Evolutionary conservation across 306 rosid genomes (phyloP), one percentile per base, ranked within the genome.

Genomic region (Cyclanthera cordifolia): DNA sequence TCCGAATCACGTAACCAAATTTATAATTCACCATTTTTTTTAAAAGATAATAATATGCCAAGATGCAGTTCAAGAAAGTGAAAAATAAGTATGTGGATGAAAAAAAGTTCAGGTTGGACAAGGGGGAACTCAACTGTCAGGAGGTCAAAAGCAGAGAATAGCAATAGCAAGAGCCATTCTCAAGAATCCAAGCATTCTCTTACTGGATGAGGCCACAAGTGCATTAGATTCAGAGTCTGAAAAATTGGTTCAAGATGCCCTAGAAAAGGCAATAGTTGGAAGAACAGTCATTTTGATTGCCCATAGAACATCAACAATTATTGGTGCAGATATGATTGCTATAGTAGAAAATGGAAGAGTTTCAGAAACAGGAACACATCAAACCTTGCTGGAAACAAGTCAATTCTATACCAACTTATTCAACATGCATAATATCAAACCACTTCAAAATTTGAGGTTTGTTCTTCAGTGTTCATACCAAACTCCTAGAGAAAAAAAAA

Each of bases 161-260:
- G 94, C 95, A 46, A 88, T 90, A 68, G 95, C 97, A 55, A 84
- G 95, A 85, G 95, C 97, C 75, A 72, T 90, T 72, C 88, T 90
- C 3, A 90, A 88, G 77, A 83, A 83, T 64, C 96, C 97, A 50
- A 88, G 87, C 4, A 85, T 91, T 56, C 94, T 91, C 64, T 60
- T 88, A 74, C 89, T 91, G 50, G 97, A 91, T 23, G 97, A 91
- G 79, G 97, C 96, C 74, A 86, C 96, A 49, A 91, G 97, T 79
- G 94, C 97, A 30, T 90, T 91, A 17, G 97, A 91, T 80, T 77
- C 91, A 8, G 91, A 88, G 65, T 91, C 97, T 6, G 96, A 91
- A 70, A 86, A 80, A 73, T 66, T 85, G 69, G 96, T 91, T 70
- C 97, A 91, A 76, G 94, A 82, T 9, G 94, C 97, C 58, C 94